Evolutionary conservation across 1,284 basidiomycete species (phyloP).

Genomic region (Cryptococcus maquisensis): DNA sequence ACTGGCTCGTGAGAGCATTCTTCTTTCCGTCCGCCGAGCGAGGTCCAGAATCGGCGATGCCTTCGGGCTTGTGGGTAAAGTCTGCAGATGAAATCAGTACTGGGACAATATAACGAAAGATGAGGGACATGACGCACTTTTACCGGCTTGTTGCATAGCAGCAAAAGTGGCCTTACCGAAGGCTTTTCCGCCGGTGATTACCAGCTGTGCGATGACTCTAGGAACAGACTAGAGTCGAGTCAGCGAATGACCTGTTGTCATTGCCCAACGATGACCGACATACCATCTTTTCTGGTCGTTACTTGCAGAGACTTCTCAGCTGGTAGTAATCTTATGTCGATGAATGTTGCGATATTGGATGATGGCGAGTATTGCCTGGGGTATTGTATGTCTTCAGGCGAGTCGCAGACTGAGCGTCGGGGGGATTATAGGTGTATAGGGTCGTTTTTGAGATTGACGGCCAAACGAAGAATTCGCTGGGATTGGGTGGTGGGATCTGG

Average conservation of each 20-base stretch:
- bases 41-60: conserved; percentile 35
- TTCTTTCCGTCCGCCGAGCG: conserved; percentile 29
- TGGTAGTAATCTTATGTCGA: too few species aligned
- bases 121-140: conserved; percentile 62
- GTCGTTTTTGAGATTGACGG: not conserved
- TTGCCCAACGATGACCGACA: too few species aligned
- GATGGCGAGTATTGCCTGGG: too few species aligned
- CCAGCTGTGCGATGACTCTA: conserved; percentile 32
- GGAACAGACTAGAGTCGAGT: conserved; percentile 27
- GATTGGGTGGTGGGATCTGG: not conserved
- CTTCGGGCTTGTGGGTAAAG: conserved; percentile 68
- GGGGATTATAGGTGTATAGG: not conserved
- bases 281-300: too few species aligned
- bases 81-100: conserved; percentile 52
- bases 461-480: not conserved
- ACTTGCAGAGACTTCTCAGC: too few species aligned
- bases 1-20: conserved; percentile 55
- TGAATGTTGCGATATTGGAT: too few species aligned
- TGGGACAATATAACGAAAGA: not conserved
- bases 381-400: too few species aligned
- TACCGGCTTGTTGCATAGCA: conserved; percentile 84
- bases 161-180: conserved; percentile 87
- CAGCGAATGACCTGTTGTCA: too few species aligned
- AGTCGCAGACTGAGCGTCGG: not conserved
- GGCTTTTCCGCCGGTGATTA: conserved; percentile 32